Percentiles rank a stretch among this genome's conserved stretches.
Conservation (phyloP, 441 rosid genomes). For the Populus hybrid region DNA sequence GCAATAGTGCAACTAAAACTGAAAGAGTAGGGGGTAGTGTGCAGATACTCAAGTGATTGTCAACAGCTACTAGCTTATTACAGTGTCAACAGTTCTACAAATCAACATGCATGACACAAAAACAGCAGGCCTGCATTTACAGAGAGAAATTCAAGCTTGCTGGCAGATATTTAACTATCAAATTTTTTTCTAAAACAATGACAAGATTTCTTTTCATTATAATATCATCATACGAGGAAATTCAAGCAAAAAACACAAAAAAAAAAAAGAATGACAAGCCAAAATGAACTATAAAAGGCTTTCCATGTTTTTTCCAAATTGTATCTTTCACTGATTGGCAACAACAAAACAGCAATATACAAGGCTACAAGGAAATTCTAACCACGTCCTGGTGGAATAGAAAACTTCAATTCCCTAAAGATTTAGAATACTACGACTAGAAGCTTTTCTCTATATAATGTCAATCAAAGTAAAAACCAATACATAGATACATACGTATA, state of each 20-base stretch:
- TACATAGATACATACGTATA: constrained; percentile 64
- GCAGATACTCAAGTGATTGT: not conserved
- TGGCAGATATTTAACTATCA: not conserved
- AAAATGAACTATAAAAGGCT: not conserved
- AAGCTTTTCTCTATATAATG: not conserved
- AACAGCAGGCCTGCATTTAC: not conserved
- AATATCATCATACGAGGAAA: not conserved
- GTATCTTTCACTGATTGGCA: not conserved
- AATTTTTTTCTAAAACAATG: not conserved
- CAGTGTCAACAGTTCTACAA: not conserved
- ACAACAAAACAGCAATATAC: too few species aligned
- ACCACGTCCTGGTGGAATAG: not conserved
- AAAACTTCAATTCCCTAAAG: not conserved
- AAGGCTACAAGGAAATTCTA: not conserved
- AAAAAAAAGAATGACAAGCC: not conserved
- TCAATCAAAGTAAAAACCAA: not conserved
- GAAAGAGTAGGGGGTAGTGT: not conserved
- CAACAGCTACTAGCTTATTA: not conserved
- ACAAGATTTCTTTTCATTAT: not conserved
- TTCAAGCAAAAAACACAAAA: not conserved
- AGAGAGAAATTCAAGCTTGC: not conserved
- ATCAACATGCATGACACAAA: not conserved
- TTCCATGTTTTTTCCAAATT: not conserved
- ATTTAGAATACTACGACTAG: not conserved
- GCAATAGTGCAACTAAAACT: not conserved